Evolutionary conservation across 352 stramenopile genomes (phyloP).

Genomic region (Globisporangium orthogonon): DNA sequence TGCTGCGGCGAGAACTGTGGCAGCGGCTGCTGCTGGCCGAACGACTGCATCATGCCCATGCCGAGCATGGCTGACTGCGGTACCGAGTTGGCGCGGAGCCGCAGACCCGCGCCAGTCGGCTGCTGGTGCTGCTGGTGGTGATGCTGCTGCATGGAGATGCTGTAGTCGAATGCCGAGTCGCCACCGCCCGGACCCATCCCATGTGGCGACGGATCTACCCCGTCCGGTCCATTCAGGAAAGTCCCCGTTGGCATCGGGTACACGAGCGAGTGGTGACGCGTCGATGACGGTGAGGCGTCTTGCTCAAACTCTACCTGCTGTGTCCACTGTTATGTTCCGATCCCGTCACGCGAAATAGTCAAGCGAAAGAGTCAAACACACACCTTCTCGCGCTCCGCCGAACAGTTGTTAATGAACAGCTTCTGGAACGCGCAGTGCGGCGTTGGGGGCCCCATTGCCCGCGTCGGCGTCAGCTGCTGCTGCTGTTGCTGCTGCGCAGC

Average conservation of each 20-base stretch:
- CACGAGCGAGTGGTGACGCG: slow-evolving; percentile 35
- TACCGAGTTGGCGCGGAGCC: slow-evolving; percentile 5
- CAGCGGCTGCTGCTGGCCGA: slow-evolving; percentile 7
- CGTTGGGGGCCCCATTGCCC: slow-evolving; percentile 11
- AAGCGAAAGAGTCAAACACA: not conserved
- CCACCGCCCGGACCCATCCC: slow-evolving; percentile 22
- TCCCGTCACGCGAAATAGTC: not conserved
- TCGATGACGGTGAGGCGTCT: slow-evolving; percentile 15
- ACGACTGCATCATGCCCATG: slow-evolving; percentile 21
- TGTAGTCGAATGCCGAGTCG: slow-evolving; percentile 36
- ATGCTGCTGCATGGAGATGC: slow-evolving; percentile 28
- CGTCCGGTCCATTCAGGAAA: slow-evolving; percentile 15
- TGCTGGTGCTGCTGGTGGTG: slow-evolving; percentile 20
- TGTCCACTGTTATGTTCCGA: not conserved
- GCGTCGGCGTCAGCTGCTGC: slow-evolving; percentile 3
- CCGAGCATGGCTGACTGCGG: slow-evolving; percentile 5
- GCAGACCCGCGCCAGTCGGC: not conserved
- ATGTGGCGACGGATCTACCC: slow-evolving; percentile 9
- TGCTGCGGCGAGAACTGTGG: slow-evolving; percentile 5
- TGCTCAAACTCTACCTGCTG: slow-evolving; percentile 39
- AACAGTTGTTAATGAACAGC: slow-evolving; percentile 33
- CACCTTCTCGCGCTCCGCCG: slow-evolving; percentile 30
- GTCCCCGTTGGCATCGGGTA: slow-evolving; percentile 29
- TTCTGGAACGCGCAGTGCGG: slow-evolving; percentile 30
- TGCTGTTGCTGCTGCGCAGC: not conserved